Evolutionary conservation across 2,329 filamentous ascomycete genomes (phyloP), one percentile per base, ranked within the genome.

Genomic region (Diaporthe sp.): DNA sequence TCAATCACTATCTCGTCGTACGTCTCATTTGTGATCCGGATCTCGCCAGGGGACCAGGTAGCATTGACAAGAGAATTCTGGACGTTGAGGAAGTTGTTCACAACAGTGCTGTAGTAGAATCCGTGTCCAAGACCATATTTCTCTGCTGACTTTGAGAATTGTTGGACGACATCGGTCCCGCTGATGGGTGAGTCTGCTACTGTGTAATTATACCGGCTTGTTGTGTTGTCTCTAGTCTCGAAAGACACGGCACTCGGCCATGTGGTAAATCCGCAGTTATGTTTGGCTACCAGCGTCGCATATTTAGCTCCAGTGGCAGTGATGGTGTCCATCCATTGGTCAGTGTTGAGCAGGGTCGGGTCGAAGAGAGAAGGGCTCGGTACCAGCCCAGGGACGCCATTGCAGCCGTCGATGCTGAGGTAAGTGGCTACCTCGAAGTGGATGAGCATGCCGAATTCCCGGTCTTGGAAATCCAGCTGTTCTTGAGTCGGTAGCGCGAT

Each of bases 21-120:
- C 4, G 76, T 78, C 37, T 77, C 72, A 3, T 78, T 77, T 17
- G 76, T 76, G 50, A 80, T 77, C 42, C 75, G 58, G 12, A 79
- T 76, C 55, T 80, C 78, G 13, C 77, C 77, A 5, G 59, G 37
- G 4, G 77, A 73, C 63, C 75, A 75, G 17, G 76, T 71, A 7
- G 39, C 69, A 42, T 73, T 71, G 39, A 79, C 78, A 30, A 75
- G 44, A 3, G 77, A 76, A 6, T 75, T 51, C 44, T 80, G 77
- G 15, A 80, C 78, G 61, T 80, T 79, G 30, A 81, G 70, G 32
- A 79, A 81, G 59, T 81, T 81, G 56, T 81, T 81, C 9, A 81
- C 79, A 4, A 80, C 78, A 35, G 79, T 77, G 61, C 79, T 81
- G 47, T 81, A 81, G 73, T 81, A 81, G 50, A 81, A 81, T 1